These are phyloP conservation scores for Glycine soja DNA, from an alignment of 306 rosid species.

Conservation along the genomic window DNA sequence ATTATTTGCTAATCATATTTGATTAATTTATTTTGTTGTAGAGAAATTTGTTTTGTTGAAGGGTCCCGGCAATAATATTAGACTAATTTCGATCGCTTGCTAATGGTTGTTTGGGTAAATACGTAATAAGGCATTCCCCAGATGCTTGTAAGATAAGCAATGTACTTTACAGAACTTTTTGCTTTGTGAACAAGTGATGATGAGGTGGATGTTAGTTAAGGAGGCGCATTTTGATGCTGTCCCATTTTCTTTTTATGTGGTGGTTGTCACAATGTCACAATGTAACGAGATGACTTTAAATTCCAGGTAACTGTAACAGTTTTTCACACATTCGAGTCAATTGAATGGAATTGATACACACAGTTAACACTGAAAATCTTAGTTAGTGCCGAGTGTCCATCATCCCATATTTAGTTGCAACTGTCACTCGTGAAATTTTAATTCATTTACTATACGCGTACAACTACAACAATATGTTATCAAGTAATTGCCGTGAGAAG, in stretches of 20 bases:
- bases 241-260: slow-evolving; percentile 6
- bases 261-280: not conserved
- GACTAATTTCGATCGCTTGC: slow-evolving; percentile 42
- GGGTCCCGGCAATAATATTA: slow-evolving; percentile 45
- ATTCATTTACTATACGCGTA: not conserved
- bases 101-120: slow-evolving; percentile 50
- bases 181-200: slow-evolving; percentile 37
- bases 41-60: not conserved
- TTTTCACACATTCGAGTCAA: not conserved
- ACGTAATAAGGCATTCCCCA: slow-evolving; percentile 37
- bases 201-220: slow-evolving; percentile 47
- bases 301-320: slow-evolving; percentile 17
- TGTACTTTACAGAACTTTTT: slow-evolving; percentile 47
- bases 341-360: not conserved
- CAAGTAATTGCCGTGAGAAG: not conserved
- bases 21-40: too few relatives aligned
- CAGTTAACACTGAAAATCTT: not conserved
- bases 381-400: not conserved
- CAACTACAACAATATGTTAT: too few relatives aligned
- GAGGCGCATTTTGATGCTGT: slow-evolving; percentile 29
- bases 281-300: slow-evolving; percentile 3
- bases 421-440: not conserved
- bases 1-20: too few relatives aligned
- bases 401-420: not conserved
- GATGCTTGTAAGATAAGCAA: slow-evolving; percentile 50